Base-by-base conservation (phyloP, 108 stramenopile species). In the Skeletonema potamos region DNA sequence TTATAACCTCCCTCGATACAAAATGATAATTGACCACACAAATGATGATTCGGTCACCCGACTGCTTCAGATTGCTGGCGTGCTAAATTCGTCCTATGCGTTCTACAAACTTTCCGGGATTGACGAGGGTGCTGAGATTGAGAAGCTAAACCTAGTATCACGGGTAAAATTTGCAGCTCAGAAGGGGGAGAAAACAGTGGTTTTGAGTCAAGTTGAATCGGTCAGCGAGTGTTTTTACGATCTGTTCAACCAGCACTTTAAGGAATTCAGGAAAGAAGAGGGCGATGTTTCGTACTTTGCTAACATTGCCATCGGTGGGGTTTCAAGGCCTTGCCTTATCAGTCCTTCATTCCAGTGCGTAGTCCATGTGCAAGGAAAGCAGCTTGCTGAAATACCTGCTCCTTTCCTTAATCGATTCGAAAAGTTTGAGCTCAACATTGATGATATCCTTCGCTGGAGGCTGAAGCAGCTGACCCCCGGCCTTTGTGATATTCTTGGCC, bases 241-340 rank as follows among this genome's bases (percentile, higher is more conserved):
- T 73, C 66, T 82, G 4, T 77, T 77, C 60, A 82, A 82, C 27
- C 81, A 82, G 22, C 76, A 78, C 39, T 82, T 68, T 58, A 66
- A 39, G 26, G 65, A 72, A 32, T 68, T 69, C 34, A 56, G 12
- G 48, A 76, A 82, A 15, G 44, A 74, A 15, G 70, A 51, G n/a
- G 60, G 48, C 11, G 54, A 51, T 1, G 29, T 61, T 5, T 29
- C 54, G 13, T 79, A 74, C 27, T 76, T 41, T 67, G 58, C 81
- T 1, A 82, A 72, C 54, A 82, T 82, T 32, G 81, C 81, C 1
- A 67, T 82, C 27, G 81, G 81, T 51, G 81, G 69, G 1, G 54
- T 76, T 4, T 73, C 77, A 2, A 51, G 70, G 24, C 70, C 71
- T n/a, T 65, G 62, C 7, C 17, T 13, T 24, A 43, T 77, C 7